Base-by-base conservation (phyloP, 495 filamentous ascomycete species). In the Aspergillus mulundensis region DNA sequence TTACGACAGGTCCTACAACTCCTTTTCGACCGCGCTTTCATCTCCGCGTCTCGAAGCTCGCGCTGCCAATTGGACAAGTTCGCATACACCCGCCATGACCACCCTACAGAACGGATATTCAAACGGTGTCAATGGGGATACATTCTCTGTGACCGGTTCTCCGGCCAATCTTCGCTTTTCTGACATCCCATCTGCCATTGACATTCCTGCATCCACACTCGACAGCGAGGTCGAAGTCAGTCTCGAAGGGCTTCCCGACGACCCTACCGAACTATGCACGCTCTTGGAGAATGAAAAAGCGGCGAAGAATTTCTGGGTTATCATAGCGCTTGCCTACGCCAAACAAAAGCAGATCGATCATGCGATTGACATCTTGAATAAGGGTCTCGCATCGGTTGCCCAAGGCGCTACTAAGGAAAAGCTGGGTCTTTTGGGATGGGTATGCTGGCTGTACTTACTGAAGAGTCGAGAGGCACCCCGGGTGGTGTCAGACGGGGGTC, bases 261-360 rank as follows among this genome's bases (percentile, higher is more conserved):
- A 98, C 62, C 93, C 93, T 2, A 96, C 91, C 34, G 94, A 98
- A 72, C 80, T 98, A 10, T 97, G 94, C 73, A 90, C 88, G 2
- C 77, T 97, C 38, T 81, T 98, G 50, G 94, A 97, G 69, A 94
- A 92, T 57, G 94, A 97, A 67, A 83, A 85, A 55, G 90, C 90
- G 3, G 87, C 87, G 18, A 86, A 91, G 58, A 87, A 84, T 28
- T 93, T 91, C 65, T 98, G 94, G 94, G 91, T 97, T 78, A 90
- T 89, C 14, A 91, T 97, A 58, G 89, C 94, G 28, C 81, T 97
- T 32, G 95, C 93, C n/a, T 97, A 98, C 65, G 92, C 93, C 23
- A 97, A 97, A 72, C 91, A 95, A 70, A 83, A 86, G 36, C 93
- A 95, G 71, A 80, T 91, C 41, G 91, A 96, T 61, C 89, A 90